Conservation (phyloP, 2,329 filamentous ascomycete species). For the Rutstroemia sp. region DNA sequence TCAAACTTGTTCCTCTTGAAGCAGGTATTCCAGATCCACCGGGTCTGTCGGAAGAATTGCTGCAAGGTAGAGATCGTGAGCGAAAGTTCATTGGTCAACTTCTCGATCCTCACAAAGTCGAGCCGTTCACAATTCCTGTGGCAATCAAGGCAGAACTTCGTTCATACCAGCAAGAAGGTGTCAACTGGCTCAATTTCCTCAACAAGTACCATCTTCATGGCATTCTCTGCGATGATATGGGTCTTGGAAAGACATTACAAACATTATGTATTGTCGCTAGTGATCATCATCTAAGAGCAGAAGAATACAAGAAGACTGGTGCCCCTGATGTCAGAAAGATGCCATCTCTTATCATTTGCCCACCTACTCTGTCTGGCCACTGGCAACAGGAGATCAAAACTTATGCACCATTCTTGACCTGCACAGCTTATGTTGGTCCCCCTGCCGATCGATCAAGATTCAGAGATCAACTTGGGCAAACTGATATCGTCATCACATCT, state of each 20-base stretch:
- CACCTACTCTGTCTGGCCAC: slow-evolving; percentile 90
- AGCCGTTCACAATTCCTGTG: slow-evolving; percentile 87
- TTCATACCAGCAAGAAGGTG: slow-evolving; percentile 96
- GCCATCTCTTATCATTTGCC: slow-evolving; percentile 91
- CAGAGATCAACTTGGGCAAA: slow-evolving; percentile 61
- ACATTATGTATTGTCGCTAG: slow-evolving; percentile 97
- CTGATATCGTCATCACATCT: slow-evolving; percentile 92
- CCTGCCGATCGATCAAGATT: slow-evolving; percentile 71
- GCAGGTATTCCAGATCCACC: slow-evolving; percentile 96
- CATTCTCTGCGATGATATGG: slow-evolving; percentile 99
- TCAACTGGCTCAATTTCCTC: slow-evolving; percentile 97
- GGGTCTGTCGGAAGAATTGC: slow-evolving; percentile 78
- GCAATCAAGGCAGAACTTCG: slow-evolving; percentile 94
- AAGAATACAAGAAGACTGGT: slow-evolving; percentile 79
- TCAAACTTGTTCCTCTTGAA: slow-evolving; percentile 94
- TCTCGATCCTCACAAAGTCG: slow-evolving; percentile 93
- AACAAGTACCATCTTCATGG: slow-evolving; percentile 97
- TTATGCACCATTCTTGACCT: slow-evolving; percentile 88
- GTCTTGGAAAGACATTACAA: slow-evolving; percentile 93
- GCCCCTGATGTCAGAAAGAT: slow-evolving; percentile 71
- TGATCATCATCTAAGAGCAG: slow-evolving; percentile 87
- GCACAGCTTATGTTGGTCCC: slow-evolving; percentile 85
- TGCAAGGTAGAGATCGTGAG: slow-evolving; percentile 87
- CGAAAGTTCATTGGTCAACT: slow-evolving; percentile 96
- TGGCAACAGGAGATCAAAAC: slow-evolving; percentile 98